Base-by-base conservation (phyloP, 1,284 basidiomycete species). In the Kwoniella shivajii region DNA sequence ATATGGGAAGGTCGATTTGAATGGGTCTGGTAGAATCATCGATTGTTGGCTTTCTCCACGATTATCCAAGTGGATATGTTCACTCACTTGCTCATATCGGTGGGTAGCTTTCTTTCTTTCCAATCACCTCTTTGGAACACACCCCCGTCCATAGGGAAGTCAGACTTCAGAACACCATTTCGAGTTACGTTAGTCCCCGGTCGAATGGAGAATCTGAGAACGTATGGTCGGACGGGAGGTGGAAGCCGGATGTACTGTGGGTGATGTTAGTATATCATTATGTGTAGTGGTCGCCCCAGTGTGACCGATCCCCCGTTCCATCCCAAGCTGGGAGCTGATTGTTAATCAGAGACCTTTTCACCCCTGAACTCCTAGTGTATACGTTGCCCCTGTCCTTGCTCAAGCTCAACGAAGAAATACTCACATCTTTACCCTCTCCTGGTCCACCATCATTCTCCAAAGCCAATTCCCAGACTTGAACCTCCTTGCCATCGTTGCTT, bases 91-190 rank as follows among this genome's bases (percentile, higher is more conserved):
- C 65, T 74, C 38, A 76, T 54, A 56, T 78, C 73, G 0, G 61
- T 67, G 1, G 74, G 74, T 37, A 78, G 65, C 57, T 69, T 86
- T 71, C 89, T 83, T 75, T 92, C 84, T 9, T 84, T 82, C 75
- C 90, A 92, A 39, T 79, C 83, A 61, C 88, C 85, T 24, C 95
- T 85, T 54, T 86, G 82, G 72, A 97, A 99, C 14, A 77, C 80
- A 27, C 90, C 89, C 16, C 92, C 93, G 65, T 97, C 88, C 6
- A 96, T 82, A 3, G 93, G 94, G 69, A 96, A 96, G 77, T 96
- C 95, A 57, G 90, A 93, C 81, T 88, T 92, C 75, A 97, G 89
- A 2, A 91, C 83, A 49, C 92, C 94, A 63, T 93, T 90, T 66
- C 85, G 87, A 2, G 90, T 86, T 6, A 90, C 90, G 1, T 89